Evolutionary conservation across 345 rosid species (phyloP), one percentile per base, ranked within the genome.

Genomic region (Raphanus raphanistrum): DNA sequence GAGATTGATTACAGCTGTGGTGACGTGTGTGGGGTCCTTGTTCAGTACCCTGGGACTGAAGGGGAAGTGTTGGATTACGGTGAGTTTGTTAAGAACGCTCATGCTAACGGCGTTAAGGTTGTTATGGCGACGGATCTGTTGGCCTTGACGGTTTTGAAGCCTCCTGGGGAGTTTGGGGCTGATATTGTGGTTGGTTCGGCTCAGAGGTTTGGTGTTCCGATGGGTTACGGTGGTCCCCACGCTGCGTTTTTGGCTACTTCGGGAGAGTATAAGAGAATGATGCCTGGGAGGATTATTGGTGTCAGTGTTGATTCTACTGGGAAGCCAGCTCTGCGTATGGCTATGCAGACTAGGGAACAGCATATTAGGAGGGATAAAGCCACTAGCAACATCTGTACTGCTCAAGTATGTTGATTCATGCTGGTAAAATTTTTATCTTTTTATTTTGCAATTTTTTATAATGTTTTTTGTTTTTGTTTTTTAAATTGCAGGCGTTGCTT

Each of bases 221-320:
- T 95, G 98, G 99, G 99, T 43, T 95, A 92, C 62, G 98, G 99
- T 38, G 99, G 99, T 67, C 99, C 99, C 33, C 99, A 95, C 64
- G 99, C 99, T 5, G 98, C 97, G 0, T 92, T 95, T 82, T 83
- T 95, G 81, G 99, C 99, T 55, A 95, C 99, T 73, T 95, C 99
- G 6, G 96, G 90, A 72, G 99, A 92, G 90, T 95, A 95, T 81
- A 95, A 95, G 84, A 89, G 99, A 84, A 54, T 95, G 97, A 95
- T 95, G 98, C 99, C 99, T 0, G 98, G 99, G 33, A 86, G 99
- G 76, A 95, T 95, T 78, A 92, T 95, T 48, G 99, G 99, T 72
- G 70, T 91, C 69, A 95, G 98, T 84, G 89, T 95, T 81, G 99
- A 95, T 85, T 90, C 99, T 73, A 81, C 89, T 0, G 99, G 99